Base-by-base conservation (phyloP, 2,329 filamentous ascomycete genomes). In the Elsinoe fawcettii region DNA sequence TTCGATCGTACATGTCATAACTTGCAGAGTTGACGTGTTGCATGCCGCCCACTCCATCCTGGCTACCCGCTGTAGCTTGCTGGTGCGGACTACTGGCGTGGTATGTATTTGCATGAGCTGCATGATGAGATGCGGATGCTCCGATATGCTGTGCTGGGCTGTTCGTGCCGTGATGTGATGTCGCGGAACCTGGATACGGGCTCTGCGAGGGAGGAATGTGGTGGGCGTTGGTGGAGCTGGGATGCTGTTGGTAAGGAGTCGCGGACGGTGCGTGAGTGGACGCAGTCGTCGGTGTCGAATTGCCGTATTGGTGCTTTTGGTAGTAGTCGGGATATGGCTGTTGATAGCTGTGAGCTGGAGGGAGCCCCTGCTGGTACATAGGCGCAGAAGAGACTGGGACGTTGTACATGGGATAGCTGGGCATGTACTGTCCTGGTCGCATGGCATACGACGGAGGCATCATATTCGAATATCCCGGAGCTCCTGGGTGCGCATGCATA, bases 401-500 rank as follows among this genome's bases (percentile, higher is more conserved):
- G 9, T 61, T 61, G 49, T 69, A 69, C 65, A 69, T 65, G 12
- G 63, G 63, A 41, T 70, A 68, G 32, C 64, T 43, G 60, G 65
- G 30, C 56, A 63, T 34, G 47, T 70, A 71, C 56, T 66, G 65
- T 8, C 65, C 64, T 2, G 65, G 64, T 27, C 67, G 59, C 36
- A 69, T 65, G 30, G 61, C 63, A 49, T 70, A 70, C 61, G 59
- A 22, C 61, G 59, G 46, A 25, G 30, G 59, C 69, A 70, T 46
- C 41, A 46, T 46, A 23, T 22, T 23, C 9, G 41, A 25, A 27
- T 46, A 46, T 3, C 20, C 41, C 61, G 68, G 64, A 60, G 67
- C 63, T 32, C 66, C 64, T 8, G 69, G 67, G 55, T 70, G 68
- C n/a, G 66, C 66, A 55, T 70, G 65, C 58, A 54, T 49, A 23